A percentile compares a stretch with the other conserved stretches of the same genome.
phyloP scores from a whole-genome alignment of 2,329 filamentous ascomycete genomes.

The Fusarium solani-melongenae region DNA sequence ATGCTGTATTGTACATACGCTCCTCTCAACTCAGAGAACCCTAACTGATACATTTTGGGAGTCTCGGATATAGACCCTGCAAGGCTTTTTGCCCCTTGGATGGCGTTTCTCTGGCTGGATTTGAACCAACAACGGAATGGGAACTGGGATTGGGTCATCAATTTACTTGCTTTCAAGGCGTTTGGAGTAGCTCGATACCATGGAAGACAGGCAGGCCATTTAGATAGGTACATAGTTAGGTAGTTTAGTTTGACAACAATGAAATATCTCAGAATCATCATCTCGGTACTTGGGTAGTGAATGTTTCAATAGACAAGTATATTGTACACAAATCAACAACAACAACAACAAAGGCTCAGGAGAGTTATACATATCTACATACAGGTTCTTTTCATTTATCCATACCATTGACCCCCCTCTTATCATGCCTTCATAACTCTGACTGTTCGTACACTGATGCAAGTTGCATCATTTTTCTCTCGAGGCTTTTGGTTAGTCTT shows the following conservation, averaged over 20 bases:
- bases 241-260: not conserved
- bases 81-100: constrained; percentile 1
- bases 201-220: constrained; percentile 3
- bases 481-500: not conserved
- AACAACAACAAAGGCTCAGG: not conserved
- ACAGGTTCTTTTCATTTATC: constrained; percentile 13
- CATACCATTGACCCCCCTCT: constrained; percentile 3
- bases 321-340: constrained; percentile 15
- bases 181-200: constrained; percentile 34
- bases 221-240: constrained; percentile 21
- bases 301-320: constrained; percentile 6
- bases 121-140: not conserved
- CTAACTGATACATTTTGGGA: not conserved
- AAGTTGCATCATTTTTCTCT: not conserved
- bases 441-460: not conserved
- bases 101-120: constrained; percentile 1
- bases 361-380: constrained; percentile 26
- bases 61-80: constrained; percentile 6
- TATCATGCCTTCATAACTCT: not conserved
- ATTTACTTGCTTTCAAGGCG: constrained; percentile 7
- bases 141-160: not conserved
- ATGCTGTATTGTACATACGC: constrained; percentile 15
- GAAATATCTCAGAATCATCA: not conserved
- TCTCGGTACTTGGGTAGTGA: not conserved
- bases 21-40: not conserved